Evolutionary conservation across 805 yeast genomes (phyloP).

Genomic region (Starmerella potacharoeniae): DNA sequence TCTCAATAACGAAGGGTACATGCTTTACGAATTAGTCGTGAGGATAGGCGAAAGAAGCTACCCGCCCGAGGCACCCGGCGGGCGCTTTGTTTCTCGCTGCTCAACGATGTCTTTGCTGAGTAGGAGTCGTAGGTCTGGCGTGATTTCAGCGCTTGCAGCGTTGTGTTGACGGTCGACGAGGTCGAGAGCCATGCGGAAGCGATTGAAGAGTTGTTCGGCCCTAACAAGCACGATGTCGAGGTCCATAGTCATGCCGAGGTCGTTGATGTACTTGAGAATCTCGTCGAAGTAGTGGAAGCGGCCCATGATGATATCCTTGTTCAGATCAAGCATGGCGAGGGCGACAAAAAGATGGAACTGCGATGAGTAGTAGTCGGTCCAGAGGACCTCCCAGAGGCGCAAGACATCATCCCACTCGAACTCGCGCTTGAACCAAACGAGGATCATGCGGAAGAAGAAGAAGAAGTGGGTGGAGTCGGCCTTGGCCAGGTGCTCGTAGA

Average conservation of each 20-base stretch:
- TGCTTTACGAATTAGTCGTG: no score
- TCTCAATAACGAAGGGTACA: no score
- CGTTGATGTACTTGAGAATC: conserved; percentile 85
- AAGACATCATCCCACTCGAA: conserved; percentile 66
- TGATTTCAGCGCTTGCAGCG: conserved; percentile 23
- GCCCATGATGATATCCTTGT: conserved; percentile 63
- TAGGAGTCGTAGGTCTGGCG: conserved; percentile 46
- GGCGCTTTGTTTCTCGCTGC: conserved; percentile 44
- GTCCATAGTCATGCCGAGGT: conserved; percentile 64
- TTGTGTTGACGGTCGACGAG: conserved; percentile 44
- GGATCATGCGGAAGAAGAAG: conserved; percentile 86
- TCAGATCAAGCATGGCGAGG: conserved; percentile 77
- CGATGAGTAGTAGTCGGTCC: conserved; percentile 77
- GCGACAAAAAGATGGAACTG: conserved; percentile 85
- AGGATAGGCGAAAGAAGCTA: background rate
- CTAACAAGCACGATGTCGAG: conserved; percentile 69
- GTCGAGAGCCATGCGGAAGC: conserved; percentile 68
- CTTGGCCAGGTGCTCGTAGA: conserved; percentile 70
- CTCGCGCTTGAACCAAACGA: conserved; percentile 93
- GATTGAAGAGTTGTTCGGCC: conserved; percentile 69
- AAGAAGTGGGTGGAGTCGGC: conserved; percentile 86
- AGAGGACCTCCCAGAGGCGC: conserved; percentile 81
- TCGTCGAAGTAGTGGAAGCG: conserved; percentile 77
- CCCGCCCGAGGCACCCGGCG: conserved; percentile 31
- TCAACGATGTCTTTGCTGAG: conserved; percentile 51